A percentile compares a stretch with the other conserved stretches of the same genome.
Evolutionary conservation across 2,329 filamentous ascomycete genomes (phyloP).

Genomic region (Coleophoma eucalyptorum): DNA sequence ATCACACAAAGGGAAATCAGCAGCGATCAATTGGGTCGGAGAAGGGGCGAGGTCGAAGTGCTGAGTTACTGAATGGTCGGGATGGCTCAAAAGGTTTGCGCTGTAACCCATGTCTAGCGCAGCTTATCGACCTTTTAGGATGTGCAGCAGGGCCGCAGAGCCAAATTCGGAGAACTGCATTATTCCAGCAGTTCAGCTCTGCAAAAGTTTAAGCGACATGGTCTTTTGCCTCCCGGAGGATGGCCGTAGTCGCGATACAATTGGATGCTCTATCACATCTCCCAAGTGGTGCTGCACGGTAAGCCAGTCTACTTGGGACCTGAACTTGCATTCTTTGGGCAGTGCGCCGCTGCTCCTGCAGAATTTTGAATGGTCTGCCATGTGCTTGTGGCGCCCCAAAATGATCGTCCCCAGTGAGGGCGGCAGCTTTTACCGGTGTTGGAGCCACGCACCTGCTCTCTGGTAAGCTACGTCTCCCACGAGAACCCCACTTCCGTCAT

Average conservation of each 20-base stretch:
- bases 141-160: neutral
- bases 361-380: neutral
- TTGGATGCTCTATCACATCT: neutral
- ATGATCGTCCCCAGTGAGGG: too few species aligned
- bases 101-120: neutral
- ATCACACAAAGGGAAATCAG: too few species aligned
- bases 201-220: slow-evolving; percentile 6
- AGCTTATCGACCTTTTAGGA: neutral
- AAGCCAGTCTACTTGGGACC: neutral
- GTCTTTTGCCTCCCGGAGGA: slow-evolving; percentile 1
- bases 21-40: too few species aligned
- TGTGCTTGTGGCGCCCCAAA: neutral
- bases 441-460: too few species aligned
- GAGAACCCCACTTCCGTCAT: slow-evolving; percentile 12
- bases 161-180: too few species aligned
- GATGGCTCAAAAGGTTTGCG: too few species aligned
- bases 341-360: neutral
- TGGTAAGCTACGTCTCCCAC: neutral
- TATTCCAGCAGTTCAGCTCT: neutral
- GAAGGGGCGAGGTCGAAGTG: too few species aligned
- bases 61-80: too few species aligned
- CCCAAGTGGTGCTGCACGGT: neutral
- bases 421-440: too few species aligned
- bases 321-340: neutral
- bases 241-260: neutral